phyloP scores from a whole-genome alignment of 2,329 filamentous ascomycete genomes.

The Xylariaceae sp. region DNA sequence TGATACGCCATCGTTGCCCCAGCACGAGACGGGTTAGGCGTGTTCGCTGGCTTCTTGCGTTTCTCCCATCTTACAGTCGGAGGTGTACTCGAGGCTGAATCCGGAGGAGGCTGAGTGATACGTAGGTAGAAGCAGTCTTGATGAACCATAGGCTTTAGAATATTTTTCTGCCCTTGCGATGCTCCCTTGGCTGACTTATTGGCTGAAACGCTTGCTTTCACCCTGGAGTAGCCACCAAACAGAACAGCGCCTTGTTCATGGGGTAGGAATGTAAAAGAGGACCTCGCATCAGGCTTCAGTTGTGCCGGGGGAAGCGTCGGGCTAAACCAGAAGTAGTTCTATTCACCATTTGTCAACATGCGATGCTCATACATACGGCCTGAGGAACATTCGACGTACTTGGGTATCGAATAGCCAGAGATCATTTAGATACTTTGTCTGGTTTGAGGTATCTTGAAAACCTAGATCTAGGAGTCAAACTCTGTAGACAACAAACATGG shows the following conservation, averaged over 20 bases:
- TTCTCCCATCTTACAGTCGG: constrained; percentile 89
- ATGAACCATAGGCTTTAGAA: constrained; percentile 86
- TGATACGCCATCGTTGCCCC: constrained; percentile 95
- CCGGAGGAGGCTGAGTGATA: constrained; percentile 73
- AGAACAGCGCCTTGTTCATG: constrained; percentile 89
- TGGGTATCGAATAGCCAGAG: constrained; percentile 93
- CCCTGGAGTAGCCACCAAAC: constrained; percentile 91
- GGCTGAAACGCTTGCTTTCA: constrained; percentile 72
- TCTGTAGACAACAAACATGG: not conserved
- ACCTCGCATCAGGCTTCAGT: constrained; percentile 87
- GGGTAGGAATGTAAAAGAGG: constrained; percentile 89
- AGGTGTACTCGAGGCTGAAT: constrained; percentile 68
- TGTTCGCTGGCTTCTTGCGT: constrained; percentile 89
- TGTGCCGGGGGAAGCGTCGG: constrained; percentile 78
- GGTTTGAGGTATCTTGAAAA: constrained; percentile 95
- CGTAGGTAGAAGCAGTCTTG: constrained; percentile 95
- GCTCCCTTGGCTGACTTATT: constrained; percentile 70
- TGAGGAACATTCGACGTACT: constrained; percentile 23
- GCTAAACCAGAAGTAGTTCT: constrained; percentile 83
- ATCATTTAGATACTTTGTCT: constrained; percentile 92
- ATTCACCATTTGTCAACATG: constrained; percentile 31
- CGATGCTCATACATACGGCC: not conserved
- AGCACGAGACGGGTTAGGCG: constrained; percentile 81
- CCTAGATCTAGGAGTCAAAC: constrained; percentile 46
- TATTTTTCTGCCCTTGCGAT: constrained; percentile 69